Percentiles rank a stretch among this genome's conserved stretches.
Conservation (phyloP, 495 filamentous ascomycete species). For the Penicillium maclennaniae region DNA sequence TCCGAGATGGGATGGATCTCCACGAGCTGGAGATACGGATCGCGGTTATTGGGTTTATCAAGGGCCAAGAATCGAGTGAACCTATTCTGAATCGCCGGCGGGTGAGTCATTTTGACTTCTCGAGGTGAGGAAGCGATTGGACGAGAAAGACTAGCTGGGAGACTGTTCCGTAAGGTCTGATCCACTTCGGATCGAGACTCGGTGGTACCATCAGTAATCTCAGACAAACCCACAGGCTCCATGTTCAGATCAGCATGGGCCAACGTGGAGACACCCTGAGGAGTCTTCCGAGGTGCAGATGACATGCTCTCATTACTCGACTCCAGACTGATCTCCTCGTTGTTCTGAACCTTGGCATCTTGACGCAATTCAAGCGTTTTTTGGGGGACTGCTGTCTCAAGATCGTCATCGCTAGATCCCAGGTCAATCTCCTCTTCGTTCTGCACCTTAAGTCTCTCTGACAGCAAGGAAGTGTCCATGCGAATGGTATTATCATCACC, state of each 20-base stretch:
- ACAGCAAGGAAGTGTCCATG: not conserved
- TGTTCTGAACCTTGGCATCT: no score
- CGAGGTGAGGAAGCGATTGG: slow-evolving; percentile 1
- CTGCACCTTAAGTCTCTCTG: not conserved
- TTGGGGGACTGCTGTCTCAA: slow-evolving; percentile 8
- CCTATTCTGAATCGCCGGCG: slow-evolving; percentile 61
- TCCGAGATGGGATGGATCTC: slow-evolving; percentile 48
- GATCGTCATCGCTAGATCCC: slow-evolving; percentile 49
- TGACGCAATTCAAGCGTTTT: not conserved
- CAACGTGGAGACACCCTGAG: no score
- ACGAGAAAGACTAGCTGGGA: slow-evolving; percentile 61
- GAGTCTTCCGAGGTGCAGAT: not conserved
- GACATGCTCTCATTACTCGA: not conserved
- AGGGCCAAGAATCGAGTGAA: slow-evolving; percentile 83
- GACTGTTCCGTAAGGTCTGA: slow-evolving; percentile 58
- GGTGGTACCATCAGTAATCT: not conserved
- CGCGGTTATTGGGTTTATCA: slow-evolving; percentile 73
- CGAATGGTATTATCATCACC: not conserved
- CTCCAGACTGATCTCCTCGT: not conserved
- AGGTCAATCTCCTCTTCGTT: slow-evolving; percentile 51
- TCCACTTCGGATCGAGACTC: slow-evolving; percentile 33
- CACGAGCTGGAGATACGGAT: slow-evolving; percentile 73
- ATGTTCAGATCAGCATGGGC: no score
- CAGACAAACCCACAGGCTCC: not conserved
- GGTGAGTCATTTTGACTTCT: slow-evolving; percentile 35